Base-by-base conservation (phyloP, 2,329 filamentous ascomycete genomes). In the Leptographium procerum region DNA sequence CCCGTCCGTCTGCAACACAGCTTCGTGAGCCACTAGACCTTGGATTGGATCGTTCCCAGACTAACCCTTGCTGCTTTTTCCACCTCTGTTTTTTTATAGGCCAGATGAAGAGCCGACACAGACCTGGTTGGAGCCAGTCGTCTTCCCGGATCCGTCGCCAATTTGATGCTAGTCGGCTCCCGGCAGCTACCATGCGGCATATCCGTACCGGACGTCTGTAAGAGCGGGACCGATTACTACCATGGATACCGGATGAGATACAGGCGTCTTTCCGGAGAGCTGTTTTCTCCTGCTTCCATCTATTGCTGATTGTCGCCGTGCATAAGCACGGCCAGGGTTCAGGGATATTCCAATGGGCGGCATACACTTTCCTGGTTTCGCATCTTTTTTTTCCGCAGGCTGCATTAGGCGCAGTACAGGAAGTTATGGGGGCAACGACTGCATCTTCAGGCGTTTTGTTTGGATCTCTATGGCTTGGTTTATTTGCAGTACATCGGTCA, bases 71-170 rank as follows among this genome's bases (percentile, higher is more conserved):
- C n/a, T 43, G 40, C 40, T 43, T 31, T 36, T 55, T 45, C 36
- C 22, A 29, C 33, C 16, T n/a, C n/a, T n/a, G n/a, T 5, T 24
- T 52, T 28, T 28, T 22, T n/a, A 29, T 45, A 63, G 61, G 61
- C 16, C 61, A 63, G 60, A 58, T 61, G n/a, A 61, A 57, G 54
- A 45, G 52, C 28, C 61, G 58, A 4, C 59, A 59, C 22, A 33
- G 54, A 11, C 52, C 54, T 6, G 53, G 56, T 13, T 51, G 40
- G 31, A 54, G 34, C 31, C 28, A 36, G 19, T 10, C 26, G 6
- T 52, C 40, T 10, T 34, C 51, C 14, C 50, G 56, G 2, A 48
- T 62, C 26, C 61, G 59, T 28, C 59, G 61, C 9, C 60, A 55
- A 26, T 51, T 61, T 26, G 59, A 62, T 28, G 28, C 52, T 31